Evolutionary conservation across 1,139 yeast genomes (phyloP).

Genomic region (Geotrichum australiense): DNA sequence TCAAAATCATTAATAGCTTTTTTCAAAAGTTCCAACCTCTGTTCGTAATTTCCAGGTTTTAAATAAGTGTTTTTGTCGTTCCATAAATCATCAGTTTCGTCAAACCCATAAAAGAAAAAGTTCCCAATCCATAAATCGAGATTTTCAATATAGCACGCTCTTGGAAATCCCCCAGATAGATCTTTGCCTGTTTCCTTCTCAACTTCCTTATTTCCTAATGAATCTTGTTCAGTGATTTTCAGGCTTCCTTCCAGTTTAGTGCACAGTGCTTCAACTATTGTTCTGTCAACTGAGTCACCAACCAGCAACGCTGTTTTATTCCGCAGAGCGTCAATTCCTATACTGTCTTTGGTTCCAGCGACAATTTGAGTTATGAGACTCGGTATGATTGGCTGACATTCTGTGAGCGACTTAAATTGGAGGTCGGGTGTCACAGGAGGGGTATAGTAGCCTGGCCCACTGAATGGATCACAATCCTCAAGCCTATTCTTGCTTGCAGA

Average conservation of each 20-base stretch:
- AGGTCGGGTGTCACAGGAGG: conserved; percentile 6
- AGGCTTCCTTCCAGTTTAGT: conserved; percentile 13
- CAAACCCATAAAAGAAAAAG: conserved; percentile 20
- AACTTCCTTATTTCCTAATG: conserved; percentile 9
- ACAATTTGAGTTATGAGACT: conserved; percentile 11
- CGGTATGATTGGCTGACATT: conserved; percentile 18
- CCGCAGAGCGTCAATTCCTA: conserved; percentile 10
- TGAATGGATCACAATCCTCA: conserved; percentile 17
- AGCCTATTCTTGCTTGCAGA: not conserved
- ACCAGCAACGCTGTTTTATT: conserved; percentile 19
- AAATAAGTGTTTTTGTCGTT: conserved; percentile 17
- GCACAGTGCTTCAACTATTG: conserved; percentile 18
- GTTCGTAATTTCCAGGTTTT: conserved; percentile 17
- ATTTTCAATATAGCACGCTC: conserved; percentile 18
- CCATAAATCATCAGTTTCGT: conserved; percentile 17
- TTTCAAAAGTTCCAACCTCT: conserved; percentile 12
- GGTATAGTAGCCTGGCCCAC: conserved; percentile 17
- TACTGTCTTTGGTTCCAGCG: conserved; percentile 4
- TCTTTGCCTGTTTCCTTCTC: conserved; percentile 1
- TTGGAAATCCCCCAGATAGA: conserved; percentile 16
- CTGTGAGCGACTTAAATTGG: conserved; percentile 12
- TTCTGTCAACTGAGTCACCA: conserved; percentile 20
- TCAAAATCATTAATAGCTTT: conserved; percentile 14
- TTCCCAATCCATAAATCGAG: conserved; percentile 17
- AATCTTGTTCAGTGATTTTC: conserved; percentile 15